Conservation (phyloP, 2,329 filamentous ascomycete genomes). For the Phyllosticta citrichinensis region DNA sequence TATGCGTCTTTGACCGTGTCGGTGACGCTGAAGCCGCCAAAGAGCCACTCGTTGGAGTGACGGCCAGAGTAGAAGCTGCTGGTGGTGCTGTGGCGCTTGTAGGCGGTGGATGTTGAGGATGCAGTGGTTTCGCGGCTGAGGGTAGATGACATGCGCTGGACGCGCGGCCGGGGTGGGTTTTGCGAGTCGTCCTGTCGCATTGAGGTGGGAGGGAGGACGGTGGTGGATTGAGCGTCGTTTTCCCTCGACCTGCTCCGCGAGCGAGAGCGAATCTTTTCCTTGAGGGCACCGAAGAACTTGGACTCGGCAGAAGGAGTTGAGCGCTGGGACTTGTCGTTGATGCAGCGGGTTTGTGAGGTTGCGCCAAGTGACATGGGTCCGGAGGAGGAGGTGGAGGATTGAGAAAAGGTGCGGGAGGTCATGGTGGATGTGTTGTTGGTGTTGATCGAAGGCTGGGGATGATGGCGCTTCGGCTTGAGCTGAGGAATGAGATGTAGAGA, state of each 20-base stretch:
- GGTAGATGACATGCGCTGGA: constrained; percentile 18
- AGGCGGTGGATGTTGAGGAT: constrained; percentile 17
- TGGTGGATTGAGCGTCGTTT: constrained; percentile 21
- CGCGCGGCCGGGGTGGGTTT: constrained; percentile 12
- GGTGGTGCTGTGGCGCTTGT: constrained; percentile 19
- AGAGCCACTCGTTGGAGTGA: constrained; percentile 31
- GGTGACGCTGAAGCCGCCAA: constrained; percentile 28
- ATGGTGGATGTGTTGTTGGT: neutral
- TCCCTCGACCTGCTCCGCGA: constrained; percentile 20
- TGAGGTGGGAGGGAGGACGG: constrained; percentile 17
- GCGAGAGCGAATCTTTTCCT: constrained; percentile 22
- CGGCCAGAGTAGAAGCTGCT: constrained; percentile 17
- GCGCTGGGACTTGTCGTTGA: constrained; percentile 6
- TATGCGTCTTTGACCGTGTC: constrained; percentile 22
- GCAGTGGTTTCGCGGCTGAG: constrained; percentile 10
- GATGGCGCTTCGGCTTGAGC: neutral
- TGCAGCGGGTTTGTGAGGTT: constrained; percentile 6
- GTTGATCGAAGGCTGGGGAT: neutral
- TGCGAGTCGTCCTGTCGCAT: constrained; percentile 12
- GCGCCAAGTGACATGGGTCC: constrained; percentile 2
- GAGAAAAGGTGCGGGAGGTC: constrained; percentile 4
- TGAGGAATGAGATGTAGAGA: neutral
- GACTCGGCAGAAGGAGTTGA: constrained; percentile 20
- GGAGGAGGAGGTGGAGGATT: constrained; percentile 3
- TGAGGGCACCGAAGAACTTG: constrained; percentile 28